Percentiles rank a stretch among this genome's conserved stretches.
phyloP scores from a whole-genome alignment of 2,329 filamentous ascomycete species.

The Aspergillus sp. region DNA sequence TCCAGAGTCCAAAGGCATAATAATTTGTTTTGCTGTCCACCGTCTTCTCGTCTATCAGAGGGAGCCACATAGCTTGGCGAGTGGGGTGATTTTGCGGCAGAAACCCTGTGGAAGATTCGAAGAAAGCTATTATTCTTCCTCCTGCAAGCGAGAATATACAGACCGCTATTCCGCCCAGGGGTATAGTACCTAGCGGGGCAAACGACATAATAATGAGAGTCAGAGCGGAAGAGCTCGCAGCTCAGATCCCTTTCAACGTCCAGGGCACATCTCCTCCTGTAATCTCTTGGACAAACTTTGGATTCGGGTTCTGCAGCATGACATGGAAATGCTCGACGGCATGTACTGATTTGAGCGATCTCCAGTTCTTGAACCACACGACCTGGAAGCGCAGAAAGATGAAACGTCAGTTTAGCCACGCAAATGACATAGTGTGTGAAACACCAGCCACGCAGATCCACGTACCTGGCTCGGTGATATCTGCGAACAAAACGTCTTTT shows the following conservation, averaged over 20 bases:
- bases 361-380: conserved; percentile 95
- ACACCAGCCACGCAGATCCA: background rate
- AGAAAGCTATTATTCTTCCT: background rate
- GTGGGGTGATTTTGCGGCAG: conserved; percentile 19
- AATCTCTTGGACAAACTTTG: conserved; percentile 68
- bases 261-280: conserved; percentile 76
- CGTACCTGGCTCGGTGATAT: conserved; percentile 49
- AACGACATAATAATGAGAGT: background rate
- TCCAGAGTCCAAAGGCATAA: background rate
- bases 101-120: conserved; percentile 2
- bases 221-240: background rate
- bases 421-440: background rate
- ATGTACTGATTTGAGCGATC: conserved; percentile 78
- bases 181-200: conserved; percentile 1
- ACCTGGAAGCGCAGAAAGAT: conserved; percentile 51
- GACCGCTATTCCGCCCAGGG: conserved; percentile 7
- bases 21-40: conserved; percentile 13
- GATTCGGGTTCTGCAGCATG: conserved; percentile 80
- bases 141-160: background rate
- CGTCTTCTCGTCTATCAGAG: conserved; percentile 9
- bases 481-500: conserved; percentile 63
- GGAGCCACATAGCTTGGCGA: conserved; percentile 23
- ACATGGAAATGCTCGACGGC: conserved; percentile 94
- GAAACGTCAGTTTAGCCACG: background rate
- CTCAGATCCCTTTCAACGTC: conserved; percentile 48